Percentiles rank a stretch among this genome's conserved stretches.
phyloP scores from a whole-genome alignment of 2,329 filamentous ascomycete genomes.

The Xylaria sp. region DNA sequence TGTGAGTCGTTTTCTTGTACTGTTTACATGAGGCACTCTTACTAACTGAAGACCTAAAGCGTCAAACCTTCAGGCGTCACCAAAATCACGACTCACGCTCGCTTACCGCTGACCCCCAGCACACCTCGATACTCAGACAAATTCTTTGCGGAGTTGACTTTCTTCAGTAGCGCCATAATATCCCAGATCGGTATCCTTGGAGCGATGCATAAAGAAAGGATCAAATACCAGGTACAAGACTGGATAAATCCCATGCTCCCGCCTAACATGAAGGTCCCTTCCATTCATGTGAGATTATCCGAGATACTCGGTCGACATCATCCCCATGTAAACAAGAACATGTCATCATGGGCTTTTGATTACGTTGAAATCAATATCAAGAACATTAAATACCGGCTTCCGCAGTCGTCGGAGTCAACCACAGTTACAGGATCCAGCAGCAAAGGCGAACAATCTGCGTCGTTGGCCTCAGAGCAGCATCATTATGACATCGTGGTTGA shows the following conservation, averaged over 20 bases:
- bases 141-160: slow-evolving; percentile 65
- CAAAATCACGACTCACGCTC: slow-evolving; percentile 51
- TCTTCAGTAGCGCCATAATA: slow-evolving; percentile 64
- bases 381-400: slow-evolving; percentile 53
- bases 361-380: slow-evolving; percentile 69
- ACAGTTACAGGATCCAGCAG: slow-evolving; percentile 25
- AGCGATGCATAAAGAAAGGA: slow-evolving; percentile 58
- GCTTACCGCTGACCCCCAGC: slow-evolving; percentile 58
- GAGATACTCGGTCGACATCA: slow-evolving; percentile 52
- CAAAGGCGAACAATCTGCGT: slow-evolving; percentile 14
- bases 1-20: slow-evolving; percentile 57
- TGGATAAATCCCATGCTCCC: slow-evolving; percentile 55
- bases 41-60: slow-evolving; percentile 35
- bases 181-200: slow-evolving; percentile 62
- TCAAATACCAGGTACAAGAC: slow-evolving; percentile 54
- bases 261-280: slow-evolving; percentile 59
- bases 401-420: slow-evolving; percentile 13
- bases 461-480: slow-evolving; percentile 38
- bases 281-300: slow-evolving; percentile 61
- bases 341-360: slow-evolving; percentile 67
- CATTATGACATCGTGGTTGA: slow-evolving; percentile 59
- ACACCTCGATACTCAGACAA: slow-evolving; percentile 58
- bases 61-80: slow-evolving; percentile 37
- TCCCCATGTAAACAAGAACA: slow-evolving; percentile 37
- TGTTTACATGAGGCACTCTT: slow-evolving; percentile 10